Percentiles rank a stretch among this genome's conserved stretches.
Conservation (phyloP, 176 grass and related monocot species). For the Raddia guianensis region DNA sequence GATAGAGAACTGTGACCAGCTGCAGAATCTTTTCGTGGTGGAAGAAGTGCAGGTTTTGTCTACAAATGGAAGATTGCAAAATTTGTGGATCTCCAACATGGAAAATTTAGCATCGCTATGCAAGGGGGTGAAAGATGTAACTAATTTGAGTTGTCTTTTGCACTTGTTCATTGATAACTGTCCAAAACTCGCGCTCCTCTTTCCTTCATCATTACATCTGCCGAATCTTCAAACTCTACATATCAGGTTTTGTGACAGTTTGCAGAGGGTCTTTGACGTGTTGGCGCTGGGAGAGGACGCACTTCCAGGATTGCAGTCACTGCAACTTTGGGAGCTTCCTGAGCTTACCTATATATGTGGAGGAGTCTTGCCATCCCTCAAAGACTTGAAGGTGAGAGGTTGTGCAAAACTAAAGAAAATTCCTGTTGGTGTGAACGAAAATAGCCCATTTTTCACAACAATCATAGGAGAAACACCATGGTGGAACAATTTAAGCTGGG, state of each 20-base stretch:
- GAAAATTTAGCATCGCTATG: slow-evolving; percentile 34
- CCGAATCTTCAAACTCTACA: neutral
- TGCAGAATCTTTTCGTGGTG: slow-evolving; percentile 14
- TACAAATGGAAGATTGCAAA: neutral
- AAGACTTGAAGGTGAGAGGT: slow-evolving; percentile 45
- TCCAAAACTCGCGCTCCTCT: slow-evolving; percentile 23
- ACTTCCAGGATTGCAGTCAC: slow-evolving; percentile 37
- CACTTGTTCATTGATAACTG: slow-evolving; percentile 37
- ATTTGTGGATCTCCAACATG: slow-evolving; percentile 35
- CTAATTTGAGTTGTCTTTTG: slow-evolving; percentile 35
- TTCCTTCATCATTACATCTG: neutral
- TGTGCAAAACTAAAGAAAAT: slow-evolving; percentile 39
- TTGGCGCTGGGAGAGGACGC: neutral
- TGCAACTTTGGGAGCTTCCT: slow-evolving; percentile 48
- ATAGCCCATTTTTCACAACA: slow-evolving; percentile 26
- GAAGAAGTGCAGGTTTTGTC: slow-evolving; percentile 5
- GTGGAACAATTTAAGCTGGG: slow-evolving; percentile 44
- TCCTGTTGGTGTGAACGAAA: slow-evolving; percentile 46
- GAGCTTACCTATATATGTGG: slow-evolving; percentile 32
- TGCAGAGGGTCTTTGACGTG: slow-evolving; percentile 26
- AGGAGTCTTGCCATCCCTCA: slow-evolving; percentile 42
- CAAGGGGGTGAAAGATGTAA: neutral
- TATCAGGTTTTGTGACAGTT: slow-evolving; percentile 36
- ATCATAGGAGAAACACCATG: slow-evolving; percentile 13
- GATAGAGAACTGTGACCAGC: slow-evolving; percentile 11